Evolutionary conservation across 2,329 filamentous ascomycete genomes (phyloP), one percentile per base, ranked within the genome.

Genomic region (Chaetomium sp.): DNA sequence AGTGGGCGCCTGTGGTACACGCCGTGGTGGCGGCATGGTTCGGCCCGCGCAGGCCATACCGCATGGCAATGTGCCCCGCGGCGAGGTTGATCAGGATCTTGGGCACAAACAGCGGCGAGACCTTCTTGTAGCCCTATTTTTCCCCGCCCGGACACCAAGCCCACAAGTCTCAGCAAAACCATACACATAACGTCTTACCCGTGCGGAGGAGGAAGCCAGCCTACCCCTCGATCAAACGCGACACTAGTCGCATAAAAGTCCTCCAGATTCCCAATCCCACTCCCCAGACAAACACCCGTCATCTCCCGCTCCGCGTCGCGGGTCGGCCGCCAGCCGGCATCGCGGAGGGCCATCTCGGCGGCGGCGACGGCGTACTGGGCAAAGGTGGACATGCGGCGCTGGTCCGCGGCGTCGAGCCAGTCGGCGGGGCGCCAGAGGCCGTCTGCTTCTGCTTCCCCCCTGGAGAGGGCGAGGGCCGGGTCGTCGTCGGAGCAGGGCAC

Each of bases 1-100:
- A 93, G 78, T 99, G 95, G 0, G 94, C 92, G 12, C 95, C 95
- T 0, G 95, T 99, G 0, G 95, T 98, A 76, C 95, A 99, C 64
- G 95, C 95, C 13, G 95, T 99, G 0, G 94, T 96, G 47, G 87
- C 92, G 1, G 94, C 87, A 77, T 97, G 95, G 74, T 97, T 97
- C 4, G 95, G 95, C 0, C 95, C 95, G 76, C 91, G 80, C 73
- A 99, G 90, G 21, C 92, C 91, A 78, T 95, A 88, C 71, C 88
- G 90, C 88, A 99, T 98, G 29, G 94, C 94, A 45, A 98, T 88
- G 75, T 98, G 94, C 0, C 95, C 95, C 10, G 95, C 95, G 0
- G 92, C 95, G 70, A 99, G 85, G 75, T 99, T 99, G 78, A 96
- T 97, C 57, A 99, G 83, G 8, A 98, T 87, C 70, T 92, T 90